These are phyloP conservation scores for Schizothecium vesticola DNA, from an alignment of 495 filamentous ascomycete genomes.

Conservation along the genomic window DNA sequence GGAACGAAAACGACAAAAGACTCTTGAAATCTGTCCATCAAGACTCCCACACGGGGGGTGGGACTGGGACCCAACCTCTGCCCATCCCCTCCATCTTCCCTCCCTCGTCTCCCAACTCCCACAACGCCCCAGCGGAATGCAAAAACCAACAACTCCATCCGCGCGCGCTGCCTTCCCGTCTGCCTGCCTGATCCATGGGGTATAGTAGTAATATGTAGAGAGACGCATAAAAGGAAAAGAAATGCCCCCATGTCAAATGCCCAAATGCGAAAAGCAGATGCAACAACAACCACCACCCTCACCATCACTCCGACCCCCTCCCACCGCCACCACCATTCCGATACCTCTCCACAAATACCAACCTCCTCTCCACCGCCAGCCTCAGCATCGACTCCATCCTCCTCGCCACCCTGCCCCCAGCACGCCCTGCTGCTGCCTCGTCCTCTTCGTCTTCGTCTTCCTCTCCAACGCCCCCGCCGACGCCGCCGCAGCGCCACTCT, in stretches of 20 bases:
- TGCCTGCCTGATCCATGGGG: neutral
- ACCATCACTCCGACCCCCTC: neutral
- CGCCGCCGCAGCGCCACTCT: neutral
- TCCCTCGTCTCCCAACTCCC: neutral
- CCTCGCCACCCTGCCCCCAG: neutral
- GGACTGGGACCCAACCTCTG: neutral
- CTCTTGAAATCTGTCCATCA: neutral
- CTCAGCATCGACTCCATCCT: neutral
- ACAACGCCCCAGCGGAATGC: neutral
- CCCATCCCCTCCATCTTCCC: neutral
- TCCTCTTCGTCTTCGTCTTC: neutral
- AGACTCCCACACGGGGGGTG: neutral
- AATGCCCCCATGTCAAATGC: neutral
- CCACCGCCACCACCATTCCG: neutral
- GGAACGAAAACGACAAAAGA: neutral
- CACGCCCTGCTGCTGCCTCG: neutral
- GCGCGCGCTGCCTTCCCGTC: neutral
- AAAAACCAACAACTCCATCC: neutral
- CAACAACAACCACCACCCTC: neutral
- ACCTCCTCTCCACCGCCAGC: neutral
- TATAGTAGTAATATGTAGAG: neutral
- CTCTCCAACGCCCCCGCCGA: neutral
- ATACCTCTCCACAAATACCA: slow-evolving; percentile 2
- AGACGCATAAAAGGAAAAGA: neutral
- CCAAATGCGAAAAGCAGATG: neutral